A percentile compares a stretch with the other conserved stretches of the same genome.
These are phyloP conservation scores for Neurospora sp. DNA, from an alignment of 495 filamentous ascomycete species.

Conservation along the genomic window DNA sequence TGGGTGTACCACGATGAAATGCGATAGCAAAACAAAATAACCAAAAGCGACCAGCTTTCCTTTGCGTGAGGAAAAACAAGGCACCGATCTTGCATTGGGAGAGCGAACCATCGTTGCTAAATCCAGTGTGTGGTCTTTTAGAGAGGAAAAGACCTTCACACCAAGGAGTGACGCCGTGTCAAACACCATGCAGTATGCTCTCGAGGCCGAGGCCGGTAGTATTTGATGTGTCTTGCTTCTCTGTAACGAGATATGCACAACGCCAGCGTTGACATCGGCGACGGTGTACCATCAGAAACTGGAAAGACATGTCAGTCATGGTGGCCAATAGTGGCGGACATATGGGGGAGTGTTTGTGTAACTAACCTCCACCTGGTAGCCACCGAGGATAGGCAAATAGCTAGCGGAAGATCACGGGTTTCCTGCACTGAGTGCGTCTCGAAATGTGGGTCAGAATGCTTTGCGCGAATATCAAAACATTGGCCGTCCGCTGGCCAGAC, in stretches of 20 bases:
- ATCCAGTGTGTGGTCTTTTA: background rate
- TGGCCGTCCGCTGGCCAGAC: slow-evolving; percentile 61
- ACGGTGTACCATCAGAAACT: background rate
- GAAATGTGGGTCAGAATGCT: background rate
- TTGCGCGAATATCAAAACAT: slow-evolving; percentile 41
- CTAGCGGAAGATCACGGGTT: background rate
- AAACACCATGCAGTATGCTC: background rate
- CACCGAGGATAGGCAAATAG: background rate
- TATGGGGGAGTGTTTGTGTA: background rate
- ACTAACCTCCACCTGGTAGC: background rate
- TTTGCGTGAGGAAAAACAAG: background rate
- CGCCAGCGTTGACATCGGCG: background rate
- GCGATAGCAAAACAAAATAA: background rate
- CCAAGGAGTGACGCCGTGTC: background rate
- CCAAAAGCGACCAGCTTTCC: background rate
- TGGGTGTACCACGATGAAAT: background rate
- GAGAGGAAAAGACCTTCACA: background rate
- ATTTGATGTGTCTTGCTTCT: background rate
- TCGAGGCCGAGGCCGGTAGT: background rate
- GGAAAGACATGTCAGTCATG: background rate
- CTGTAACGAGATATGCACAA: background rate
- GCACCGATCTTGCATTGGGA: background rate
- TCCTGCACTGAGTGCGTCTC: background rate
- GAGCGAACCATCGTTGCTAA: background rate
- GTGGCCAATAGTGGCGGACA: background rate